Conservation (phyloP, 768 basidiomycete genomes). For the Boletus barrowsii region DNA sequence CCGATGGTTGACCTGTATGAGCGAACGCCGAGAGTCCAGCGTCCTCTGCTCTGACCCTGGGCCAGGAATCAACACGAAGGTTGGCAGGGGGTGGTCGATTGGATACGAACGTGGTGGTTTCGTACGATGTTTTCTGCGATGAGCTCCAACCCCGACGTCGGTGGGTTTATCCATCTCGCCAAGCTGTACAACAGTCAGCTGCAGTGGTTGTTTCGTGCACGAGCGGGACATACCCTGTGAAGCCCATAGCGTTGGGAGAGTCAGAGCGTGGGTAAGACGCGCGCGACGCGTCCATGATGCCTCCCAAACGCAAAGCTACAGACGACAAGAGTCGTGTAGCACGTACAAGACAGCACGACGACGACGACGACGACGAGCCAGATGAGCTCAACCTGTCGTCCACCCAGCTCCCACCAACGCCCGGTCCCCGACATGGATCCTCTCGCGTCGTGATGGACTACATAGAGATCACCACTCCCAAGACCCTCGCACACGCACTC, state of each 20-base stretch:
- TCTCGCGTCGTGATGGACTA: slow-evolving; percentile 30
- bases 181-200: slow-evolving; percentile 41
- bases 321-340: slow-evolving; percentile 32
- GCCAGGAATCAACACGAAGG: slow-evolving; percentile 16
- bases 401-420: slow-evolving; percentile 21
- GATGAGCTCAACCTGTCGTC: slow-evolving; percentile 31
- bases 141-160: slow-evolving; percentile 63
- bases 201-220: not conserved
- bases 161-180: slow-evolving; percentile 83
- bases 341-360: slow-evolving; percentile 16
- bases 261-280: slow-evolving; percentile 10
- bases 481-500: not conserved
- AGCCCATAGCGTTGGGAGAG: slow-evolving; percentile 53
- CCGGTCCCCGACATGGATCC: slow-evolving; percentile 14
- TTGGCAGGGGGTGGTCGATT: slow-evolving; percentile 2
- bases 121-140: slow-evolving; percentile 64
- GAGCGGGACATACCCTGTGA: slow-evolving; percentile 49
- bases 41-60: slow-evolving; percentile 59
- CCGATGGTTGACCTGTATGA: slow-evolving; percentile 74
- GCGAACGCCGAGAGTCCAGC: slow-evolving; percentile 67
- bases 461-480: slow-evolving; percentile 32
- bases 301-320: slow-evolving; percentile 44
- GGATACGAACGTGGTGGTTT: slow-evolving; percentile 61
- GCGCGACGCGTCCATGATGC: slow-evolving; percentile 26
- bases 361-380: slow-evolving; percentile 12